Evolutionary conservation across 116 monocot genomes (phyloP).

Genomic region (Zostera marina): DNA sequence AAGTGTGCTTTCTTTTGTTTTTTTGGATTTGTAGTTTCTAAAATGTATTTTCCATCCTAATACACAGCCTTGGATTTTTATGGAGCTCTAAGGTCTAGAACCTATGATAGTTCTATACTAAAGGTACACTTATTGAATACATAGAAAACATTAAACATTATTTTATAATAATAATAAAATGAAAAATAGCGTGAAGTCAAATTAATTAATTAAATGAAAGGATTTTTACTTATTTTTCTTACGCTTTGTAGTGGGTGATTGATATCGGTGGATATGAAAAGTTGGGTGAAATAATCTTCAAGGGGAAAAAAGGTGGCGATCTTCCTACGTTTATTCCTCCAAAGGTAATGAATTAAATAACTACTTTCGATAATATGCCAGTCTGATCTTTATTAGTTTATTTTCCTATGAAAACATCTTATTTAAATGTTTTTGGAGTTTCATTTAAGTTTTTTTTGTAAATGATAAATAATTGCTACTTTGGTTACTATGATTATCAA

Average conservation of each 20-base stretch:
- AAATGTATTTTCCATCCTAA: background rate
- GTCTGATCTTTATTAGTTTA: background rate
- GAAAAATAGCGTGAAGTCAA: background rate
- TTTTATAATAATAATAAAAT: background rate
- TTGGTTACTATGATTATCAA: too few species aligned
- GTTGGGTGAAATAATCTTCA: slow-evolving; percentile 48
- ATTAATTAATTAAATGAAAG: too few species aligned
- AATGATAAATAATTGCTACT: too few species aligned
- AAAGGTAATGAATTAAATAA: slow-evolving; percentile 24
- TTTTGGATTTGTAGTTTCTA: background rate
- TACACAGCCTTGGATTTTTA: slow-evolving; percentile 84
- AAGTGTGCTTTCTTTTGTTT: background rate
- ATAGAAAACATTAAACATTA: background rate
- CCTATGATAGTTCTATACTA: slow-evolving; percentile 65
- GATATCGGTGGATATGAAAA: slow-evolving; percentile 75
- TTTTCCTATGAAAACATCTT: background rate
- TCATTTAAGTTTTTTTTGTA: background rate
- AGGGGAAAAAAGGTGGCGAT: slow-evolving; percentile 37
- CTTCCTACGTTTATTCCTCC: slow-evolving; percentile 79
- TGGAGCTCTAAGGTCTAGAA: slow-evolving; percentile 77
- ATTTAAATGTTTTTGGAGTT: background rate
- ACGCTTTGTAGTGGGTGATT: slow-evolving; percentile 48
- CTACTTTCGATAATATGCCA: background rate
- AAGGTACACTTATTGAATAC: slow-evolving; percentile 28
- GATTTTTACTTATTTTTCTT: background rate